These are phyloP conservation scores for Baorangia bicolor DNA, from an alignment of 768 basidiomycete genomes.

Conservation along the genomic window DNA sequence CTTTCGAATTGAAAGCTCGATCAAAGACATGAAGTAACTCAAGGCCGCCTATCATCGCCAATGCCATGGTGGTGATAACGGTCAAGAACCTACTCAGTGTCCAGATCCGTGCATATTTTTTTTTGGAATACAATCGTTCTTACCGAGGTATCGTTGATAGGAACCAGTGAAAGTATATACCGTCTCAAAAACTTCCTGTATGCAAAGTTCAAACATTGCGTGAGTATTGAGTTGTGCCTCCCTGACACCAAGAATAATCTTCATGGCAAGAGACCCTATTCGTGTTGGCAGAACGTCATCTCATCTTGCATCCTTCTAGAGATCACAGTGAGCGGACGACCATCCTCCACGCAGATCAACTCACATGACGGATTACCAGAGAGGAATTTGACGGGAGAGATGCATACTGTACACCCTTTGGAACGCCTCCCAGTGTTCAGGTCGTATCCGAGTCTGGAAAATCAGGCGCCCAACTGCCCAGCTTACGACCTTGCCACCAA, in stretches of 20 bases:
- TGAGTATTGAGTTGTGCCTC: background rate
- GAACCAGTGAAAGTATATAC: background rate
- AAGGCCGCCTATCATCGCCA: background rate
- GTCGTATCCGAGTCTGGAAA: background rate
- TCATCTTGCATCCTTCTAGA: background rate
- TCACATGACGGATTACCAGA: background rate
- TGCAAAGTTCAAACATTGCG: too few relatives aligned
- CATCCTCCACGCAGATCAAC: background rate
- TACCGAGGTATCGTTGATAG: background rate
- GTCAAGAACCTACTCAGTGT: background rate
- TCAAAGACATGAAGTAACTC: background rate
- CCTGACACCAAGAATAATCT: background rate
- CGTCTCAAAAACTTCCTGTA: too few relatives aligned
- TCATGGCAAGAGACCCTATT: background rate
- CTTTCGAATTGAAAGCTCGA: background rate
- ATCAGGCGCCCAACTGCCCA: slow-evolving; percentile 22
- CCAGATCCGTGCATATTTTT: background rate
- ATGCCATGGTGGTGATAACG: too few relatives aligned
- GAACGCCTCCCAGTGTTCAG: background rate
- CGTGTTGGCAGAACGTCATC: background rate
- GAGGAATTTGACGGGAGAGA: background rate
- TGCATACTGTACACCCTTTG: too few relatives aligned
- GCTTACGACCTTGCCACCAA: slow-evolving; percentile 36
- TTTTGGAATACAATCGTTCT: background rate
- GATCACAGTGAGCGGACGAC: background rate